Evolutionary conservation across 208 protist genomes (phyloP), one percentile per base, ranked within the genome.

Genomic region (Trypanosoma grayi): DNA sequence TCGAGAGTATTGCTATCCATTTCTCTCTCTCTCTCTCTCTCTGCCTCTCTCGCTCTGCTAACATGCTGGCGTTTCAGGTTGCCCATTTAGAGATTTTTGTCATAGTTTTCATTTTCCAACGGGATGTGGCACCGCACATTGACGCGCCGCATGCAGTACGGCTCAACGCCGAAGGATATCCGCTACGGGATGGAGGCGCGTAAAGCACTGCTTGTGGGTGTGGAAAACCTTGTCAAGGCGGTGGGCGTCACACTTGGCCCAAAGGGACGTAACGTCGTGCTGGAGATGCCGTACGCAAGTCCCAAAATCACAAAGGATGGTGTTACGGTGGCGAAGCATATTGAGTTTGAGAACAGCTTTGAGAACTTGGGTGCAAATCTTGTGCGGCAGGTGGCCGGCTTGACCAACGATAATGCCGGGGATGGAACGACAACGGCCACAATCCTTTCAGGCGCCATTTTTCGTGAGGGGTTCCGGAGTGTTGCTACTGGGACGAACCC

Each of bases 281-380:
- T 99, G 5, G 98, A 99, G 62, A 97, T 99, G 85, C 76, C 88
- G 28, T 99, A 98, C 79, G 97, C 97, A 30, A 69, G 88, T 36
- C 98, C 99, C 27, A 99, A 99, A 65, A 99, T 99, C 81, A 99
- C 99, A 41, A 99, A 99, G 85, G 99, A 99, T 64, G 99, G 99
- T 78, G 98, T 99, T 16, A 99, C 98, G 22, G 99, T 99, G 2
- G 99, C 98, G 25, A 99, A 99, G 87, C 73, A 87, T 48, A 98
- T 99, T 69, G 98, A 99, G 72, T 99, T 99, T 70, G 81, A 94
- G 64, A 93, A 99, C 81, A 93, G 85, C 59, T 98, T 94, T 60
- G 85, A 99, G 70, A 99, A 99, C 82, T 71, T 99, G 40, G 99
- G 98, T 48, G 99, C 98, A 1, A 97, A 97, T 69, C 79, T 99